phyloP scores from a whole-genome alignment of 2,329 filamentous ascomycete species.

The Colletotrichum horii region DNA sequence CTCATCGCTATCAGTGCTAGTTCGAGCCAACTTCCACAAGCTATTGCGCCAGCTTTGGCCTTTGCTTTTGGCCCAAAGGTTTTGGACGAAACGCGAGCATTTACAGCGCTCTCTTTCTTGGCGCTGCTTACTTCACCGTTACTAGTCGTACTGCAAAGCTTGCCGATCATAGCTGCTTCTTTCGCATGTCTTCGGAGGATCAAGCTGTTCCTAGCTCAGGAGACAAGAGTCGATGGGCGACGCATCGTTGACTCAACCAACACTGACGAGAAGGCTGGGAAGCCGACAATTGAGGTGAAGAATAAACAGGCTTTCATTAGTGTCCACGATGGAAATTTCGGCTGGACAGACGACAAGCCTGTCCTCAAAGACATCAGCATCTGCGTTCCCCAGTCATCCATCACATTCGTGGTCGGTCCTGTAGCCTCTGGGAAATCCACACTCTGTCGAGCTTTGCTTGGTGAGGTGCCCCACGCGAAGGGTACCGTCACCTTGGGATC shows the following conservation, averaged over 20 bases:
- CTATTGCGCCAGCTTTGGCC: background rate
- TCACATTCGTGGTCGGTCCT: constrained; percentile 42
- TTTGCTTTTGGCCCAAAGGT: background rate
- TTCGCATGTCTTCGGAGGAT: constrained; percentile 22
- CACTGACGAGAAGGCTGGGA: background rate
- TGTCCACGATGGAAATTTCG: constrained; percentile 14
- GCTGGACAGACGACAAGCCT: constrained; percentile 26
- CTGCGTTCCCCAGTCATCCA: constrained; percentile 13
- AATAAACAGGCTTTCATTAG: background rate
- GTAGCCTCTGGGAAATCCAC: constrained; percentile 43
- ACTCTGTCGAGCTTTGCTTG: constrained; percentile 38
- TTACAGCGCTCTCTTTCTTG: background rate
- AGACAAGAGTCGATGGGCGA: background rate
- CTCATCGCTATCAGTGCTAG: constrained; percentile 25
- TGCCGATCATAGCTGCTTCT: constrained; percentile 14
- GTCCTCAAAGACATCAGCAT: constrained; percentile 26
- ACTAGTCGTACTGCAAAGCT: constrained; percentile 4
- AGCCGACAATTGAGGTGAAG: background rate
- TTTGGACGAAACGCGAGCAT: background rate
- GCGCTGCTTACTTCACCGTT: constrained; percentile 14
- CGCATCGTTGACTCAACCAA: background rate
- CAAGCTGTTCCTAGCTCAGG: constrained; percentile 11
- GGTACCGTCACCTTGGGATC: constrained; percentile 18
- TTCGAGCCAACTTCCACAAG: background rate
- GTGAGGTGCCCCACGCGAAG: constrained; percentile 26